A percentile compares a stretch with the other conserved stretches of the same genome.
phyloP scores from a whole-genome alignment of 202 grass and related monocot genomes.

The Hordeum pubiflorum region DNA sequence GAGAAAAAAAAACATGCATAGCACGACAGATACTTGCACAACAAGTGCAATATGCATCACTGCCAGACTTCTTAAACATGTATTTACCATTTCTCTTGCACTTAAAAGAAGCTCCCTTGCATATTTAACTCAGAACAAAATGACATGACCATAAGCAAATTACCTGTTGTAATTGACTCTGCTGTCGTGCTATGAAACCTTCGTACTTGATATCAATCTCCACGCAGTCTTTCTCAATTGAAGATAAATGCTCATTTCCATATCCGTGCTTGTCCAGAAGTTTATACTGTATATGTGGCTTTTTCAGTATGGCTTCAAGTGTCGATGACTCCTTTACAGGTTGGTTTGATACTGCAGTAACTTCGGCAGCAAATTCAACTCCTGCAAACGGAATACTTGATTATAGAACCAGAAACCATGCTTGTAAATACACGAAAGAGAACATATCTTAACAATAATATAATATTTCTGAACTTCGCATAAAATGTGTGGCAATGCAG shows the following conservation, averaged over 20 bases:
- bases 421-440: not conserved
- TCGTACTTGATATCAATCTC: slow-evolving; percentile 98
- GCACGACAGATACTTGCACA: not conserved
- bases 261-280: slow-evolving; percentile 88
- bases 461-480: not conserved
- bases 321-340: slow-evolving; percentile 68
- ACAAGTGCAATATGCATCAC: not conserved
- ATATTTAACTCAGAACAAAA: slow-evolving; percentile 9
- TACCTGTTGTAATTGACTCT: slow-evolving; percentile 89
- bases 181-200: slow-evolving; percentile 81
- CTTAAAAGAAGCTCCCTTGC: not conserved
- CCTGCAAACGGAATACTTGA: slow-evolving; percentile 34
- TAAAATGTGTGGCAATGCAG: not conserved
- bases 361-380: slow-evolving; percentile 68
- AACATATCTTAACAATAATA: not conserved
- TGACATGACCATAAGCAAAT: not conserved
- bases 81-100: not conserved
- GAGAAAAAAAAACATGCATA: not conserved
- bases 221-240: slow-evolving; percentile 87
- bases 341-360: slow-evolving; percentile 65
- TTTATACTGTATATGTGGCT: slow-evolving; percentile 88
- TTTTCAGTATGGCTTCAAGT: slow-evolving; percentile 84
- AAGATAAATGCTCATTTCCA: slow-evolving; percentile 65
- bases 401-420: slow-evolving; percentile 1
- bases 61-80: not conserved